A percentile compares a stretch with the other conserved stretches of the same genome.
Conservation (phyloP, 2,329 filamentous ascomycete species). For the Penicillium sp. region DNA sequence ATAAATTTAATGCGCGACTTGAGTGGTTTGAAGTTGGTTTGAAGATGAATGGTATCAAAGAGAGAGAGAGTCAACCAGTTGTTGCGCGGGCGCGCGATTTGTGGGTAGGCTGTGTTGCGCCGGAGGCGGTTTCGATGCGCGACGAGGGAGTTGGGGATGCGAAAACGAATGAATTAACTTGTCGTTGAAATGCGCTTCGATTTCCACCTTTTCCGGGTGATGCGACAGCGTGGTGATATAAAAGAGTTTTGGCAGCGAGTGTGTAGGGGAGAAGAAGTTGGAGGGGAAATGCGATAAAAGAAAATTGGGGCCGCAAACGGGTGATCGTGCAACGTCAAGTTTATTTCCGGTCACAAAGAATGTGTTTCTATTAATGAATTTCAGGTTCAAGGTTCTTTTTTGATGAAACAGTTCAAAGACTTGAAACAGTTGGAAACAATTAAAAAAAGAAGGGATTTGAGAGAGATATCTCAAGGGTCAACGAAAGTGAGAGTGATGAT, state of each 20-base stretch:
- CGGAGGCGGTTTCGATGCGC: constrained; percentile 24
- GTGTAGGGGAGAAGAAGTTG: constrained; percentile 14
- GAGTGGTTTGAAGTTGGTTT: constrained; percentile 8
- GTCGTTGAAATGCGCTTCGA: constrained; percentile 19
- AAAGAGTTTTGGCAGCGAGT: constrained; percentile 41
- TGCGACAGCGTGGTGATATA: constrained; percentile 48
- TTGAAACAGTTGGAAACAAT: not conserved
- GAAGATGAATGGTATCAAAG: not conserved
- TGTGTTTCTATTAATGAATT: not conserved
- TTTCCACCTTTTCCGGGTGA: constrained; percentile 17
- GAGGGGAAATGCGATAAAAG: constrained; percentile 21
- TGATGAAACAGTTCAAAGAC: not conserved
- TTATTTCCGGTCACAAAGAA: constrained; percentile 8
- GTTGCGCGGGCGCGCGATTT: constrained; percentile 18
- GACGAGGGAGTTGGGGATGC: constrained; percentile 9
- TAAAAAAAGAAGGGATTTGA: not conserved
- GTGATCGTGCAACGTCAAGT: constrained; percentile 8
- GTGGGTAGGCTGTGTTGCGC: constrained; percentile 24
- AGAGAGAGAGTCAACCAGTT: constrained; percentile 5
- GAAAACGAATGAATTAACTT: constrained; percentile 15
- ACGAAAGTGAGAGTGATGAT: not conserved
- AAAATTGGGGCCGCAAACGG: constrained; percentile 22
- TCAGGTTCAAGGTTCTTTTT: not conserved
- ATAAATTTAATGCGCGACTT: not conserved
- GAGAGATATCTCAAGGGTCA: not conserved